Evolutionary conservation across 164 flowering plant species (phyloP).

Genomic region (Vitis cinerea): DNA sequence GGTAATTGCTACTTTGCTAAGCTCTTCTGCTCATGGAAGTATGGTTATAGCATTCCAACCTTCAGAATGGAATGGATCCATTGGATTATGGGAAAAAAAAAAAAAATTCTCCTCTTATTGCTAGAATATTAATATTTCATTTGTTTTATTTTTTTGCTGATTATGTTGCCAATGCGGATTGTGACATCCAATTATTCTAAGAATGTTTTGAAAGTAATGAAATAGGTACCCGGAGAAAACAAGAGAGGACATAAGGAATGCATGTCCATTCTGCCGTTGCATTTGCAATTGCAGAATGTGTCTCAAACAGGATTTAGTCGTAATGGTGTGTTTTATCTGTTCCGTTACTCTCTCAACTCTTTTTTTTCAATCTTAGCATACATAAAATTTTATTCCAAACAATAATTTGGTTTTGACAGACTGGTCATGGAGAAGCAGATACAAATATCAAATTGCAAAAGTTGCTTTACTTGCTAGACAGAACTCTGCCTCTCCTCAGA

Average conservation of each 20-base stretch:
- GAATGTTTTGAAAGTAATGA: slow-evolving; percentile 13
- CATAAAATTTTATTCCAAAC: neutral
- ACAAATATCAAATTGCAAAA: slow-evolving; percentile 39
- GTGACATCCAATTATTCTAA: neutral
- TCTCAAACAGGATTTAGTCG: slow-evolving; percentile 38
- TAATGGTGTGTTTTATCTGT: slow-evolving; percentile 28
- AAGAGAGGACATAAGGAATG: slow-evolving; percentile 41
- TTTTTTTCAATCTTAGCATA: neutral
- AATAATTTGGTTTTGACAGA: slow-evolving; percentile 30
- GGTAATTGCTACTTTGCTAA: slow-evolving; percentile 36
- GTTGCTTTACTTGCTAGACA: slow-evolving; percentile 52
- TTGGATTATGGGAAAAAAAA: neutral
- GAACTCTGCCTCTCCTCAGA: slow-evolving; percentile 62
- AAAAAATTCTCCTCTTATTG: neutral
- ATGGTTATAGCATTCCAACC: neutral
- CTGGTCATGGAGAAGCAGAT: slow-evolving; percentile 30
- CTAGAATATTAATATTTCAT: neutral
- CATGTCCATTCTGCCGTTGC: slow-evolving; percentile 73
- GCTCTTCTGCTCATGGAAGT: slow-evolving; percentile 5
- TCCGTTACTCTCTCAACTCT: neutral
- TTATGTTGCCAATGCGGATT: neutral
- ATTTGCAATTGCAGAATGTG: slow-evolving; percentile 85
- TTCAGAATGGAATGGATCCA: neutral
- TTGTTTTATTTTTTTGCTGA: neutral
- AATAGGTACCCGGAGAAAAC: slow-evolving; percentile 68